A percentile compares a stretch with the other conserved stretches of the same genome.
These are phyloP conservation scores for Creolimax fragrantissima DNA, from an alignment of 78 protist genomes.

Conservation along the genomic window DNA sequence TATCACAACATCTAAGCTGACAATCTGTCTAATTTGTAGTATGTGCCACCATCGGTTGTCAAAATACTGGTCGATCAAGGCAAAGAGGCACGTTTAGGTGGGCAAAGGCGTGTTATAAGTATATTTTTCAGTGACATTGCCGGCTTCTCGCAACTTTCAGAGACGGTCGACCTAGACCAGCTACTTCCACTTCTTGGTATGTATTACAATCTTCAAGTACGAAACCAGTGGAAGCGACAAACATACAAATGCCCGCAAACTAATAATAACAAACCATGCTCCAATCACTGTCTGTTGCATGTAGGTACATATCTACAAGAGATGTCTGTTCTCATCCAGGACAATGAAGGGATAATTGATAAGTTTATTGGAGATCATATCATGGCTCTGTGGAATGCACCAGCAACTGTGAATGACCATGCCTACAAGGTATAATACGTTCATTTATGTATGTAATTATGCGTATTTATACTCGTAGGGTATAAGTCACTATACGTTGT, in stretches of 20 bases:
- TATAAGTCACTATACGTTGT: no score
- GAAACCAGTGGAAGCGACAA: no score
- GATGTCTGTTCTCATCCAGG: constrained; percentile 3
- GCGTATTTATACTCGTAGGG: no score
- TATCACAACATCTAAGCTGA: no score
- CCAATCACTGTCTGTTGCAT: no score
- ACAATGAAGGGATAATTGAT: constrained; percentile 29
- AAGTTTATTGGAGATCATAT: constrained; percentile 41
- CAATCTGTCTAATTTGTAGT: no score
- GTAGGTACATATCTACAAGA: constrained; percentile 15
- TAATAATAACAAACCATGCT: no score
- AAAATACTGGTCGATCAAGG: background rate
- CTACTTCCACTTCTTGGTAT: background rate
- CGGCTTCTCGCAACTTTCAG: background rate
- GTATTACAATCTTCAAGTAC: no score
- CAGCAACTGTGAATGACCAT: background rate
- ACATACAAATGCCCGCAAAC: no score
- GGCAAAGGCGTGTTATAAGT: background rate
- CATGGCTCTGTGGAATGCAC: constrained; percentile 40
- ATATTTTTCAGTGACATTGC: background rate
- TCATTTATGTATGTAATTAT: no score
- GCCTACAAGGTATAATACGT: background rate
- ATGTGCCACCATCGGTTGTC: background rate
- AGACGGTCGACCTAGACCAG: background rate
- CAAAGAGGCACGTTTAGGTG: constrained; percentile 3